These are phyloP conservation scores for Schwanniomyces polymorphus DNA, from an alignment of 805 yeast species.

Conservation along the genomic window DNA sequence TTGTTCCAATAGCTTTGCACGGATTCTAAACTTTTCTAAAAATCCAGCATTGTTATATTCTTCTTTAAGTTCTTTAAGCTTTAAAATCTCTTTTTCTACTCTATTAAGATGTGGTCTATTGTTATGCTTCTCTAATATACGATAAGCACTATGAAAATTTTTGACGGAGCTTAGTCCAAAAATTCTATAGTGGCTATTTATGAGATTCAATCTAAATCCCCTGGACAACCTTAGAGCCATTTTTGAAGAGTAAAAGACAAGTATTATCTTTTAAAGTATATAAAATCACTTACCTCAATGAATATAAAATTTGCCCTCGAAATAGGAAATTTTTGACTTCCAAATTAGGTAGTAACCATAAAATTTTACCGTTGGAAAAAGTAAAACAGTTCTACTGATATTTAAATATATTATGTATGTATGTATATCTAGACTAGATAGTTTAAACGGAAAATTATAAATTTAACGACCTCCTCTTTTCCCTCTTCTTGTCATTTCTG, in stretches of 20 bases:
- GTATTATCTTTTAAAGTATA: background rate
- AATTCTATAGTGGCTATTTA: background rate
- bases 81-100: constrained; percentile 19
- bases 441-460: background rate
- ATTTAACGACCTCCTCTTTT: constrained; percentile 23
- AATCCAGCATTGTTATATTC: constrained; percentile 20
- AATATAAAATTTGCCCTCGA: constrained; percentile 7
- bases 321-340: constrained; percentile 4
- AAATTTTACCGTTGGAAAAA: background rate
- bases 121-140: constrained; percentile 2
- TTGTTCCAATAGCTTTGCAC: constrained; percentile 19
- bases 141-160: constrained; percentile 4
- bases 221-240: constrained; percentile 7
- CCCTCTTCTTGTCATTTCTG: constrained; percentile 74
- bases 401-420: background rate
- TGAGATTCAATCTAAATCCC: background rate
- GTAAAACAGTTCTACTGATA: background rate
- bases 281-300: background rate
- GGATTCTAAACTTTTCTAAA: constrained; percentile 22
- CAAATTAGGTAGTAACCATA: constrained; percentile 3
- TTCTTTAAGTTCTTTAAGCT: constrained; percentile 22
- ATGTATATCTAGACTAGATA: background rate
- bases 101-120: constrained; percentile 8
- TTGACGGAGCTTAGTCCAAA: background rate
- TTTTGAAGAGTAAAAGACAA: background rate